phyloP scores from a whole-genome alignment of 306 rosid genomes.

The Mimosa bimucronata region DNA sequence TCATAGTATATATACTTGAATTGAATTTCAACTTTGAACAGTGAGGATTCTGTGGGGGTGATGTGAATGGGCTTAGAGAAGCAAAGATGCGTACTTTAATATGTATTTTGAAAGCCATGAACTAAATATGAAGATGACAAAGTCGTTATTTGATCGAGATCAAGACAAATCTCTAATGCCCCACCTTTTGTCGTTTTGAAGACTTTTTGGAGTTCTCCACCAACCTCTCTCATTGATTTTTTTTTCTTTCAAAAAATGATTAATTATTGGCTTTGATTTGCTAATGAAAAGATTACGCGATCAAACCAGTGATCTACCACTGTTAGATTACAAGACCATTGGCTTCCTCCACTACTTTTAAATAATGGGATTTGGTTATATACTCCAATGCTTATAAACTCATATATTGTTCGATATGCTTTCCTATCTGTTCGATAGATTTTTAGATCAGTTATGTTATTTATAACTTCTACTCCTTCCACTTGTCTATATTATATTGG shows the following conservation, averaged over 20 bases:
- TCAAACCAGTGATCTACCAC: too few relatives aligned
- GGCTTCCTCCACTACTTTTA: too few relatives aligned
- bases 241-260: not conserved
- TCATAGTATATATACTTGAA: not conserved
- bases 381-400: too few relatives aligned
- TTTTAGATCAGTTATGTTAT: too few relatives aligned
- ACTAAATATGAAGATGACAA: conserved; percentile 20
- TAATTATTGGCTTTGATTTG: not conserved
- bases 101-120: conserved; percentile 6
- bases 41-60: conserved; percentile 38
- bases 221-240: conserved; percentile 58
- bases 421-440: too few relatives aligned
- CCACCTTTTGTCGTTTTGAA: conserved; percentile 61
- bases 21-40: conserved; percentile 30
- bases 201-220: conserved; percentile 69
- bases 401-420: too few relatives aligned
- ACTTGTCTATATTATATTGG: too few relatives aligned
- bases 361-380: too few relatives aligned
- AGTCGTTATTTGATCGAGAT: conserved; percentile 31
- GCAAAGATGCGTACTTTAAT: not conserved
- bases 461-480: too few relatives aligned
- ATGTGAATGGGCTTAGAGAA: conserved; percentile 46
- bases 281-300: not conserved
- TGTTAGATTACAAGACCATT: too few relatives aligned
- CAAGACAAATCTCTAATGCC: conserved; percentile 39